phyloP scores from a whole-genome alignment of 176 grass and related monocot genomes.

The Bolboschoenus planiculmis region DNA sequence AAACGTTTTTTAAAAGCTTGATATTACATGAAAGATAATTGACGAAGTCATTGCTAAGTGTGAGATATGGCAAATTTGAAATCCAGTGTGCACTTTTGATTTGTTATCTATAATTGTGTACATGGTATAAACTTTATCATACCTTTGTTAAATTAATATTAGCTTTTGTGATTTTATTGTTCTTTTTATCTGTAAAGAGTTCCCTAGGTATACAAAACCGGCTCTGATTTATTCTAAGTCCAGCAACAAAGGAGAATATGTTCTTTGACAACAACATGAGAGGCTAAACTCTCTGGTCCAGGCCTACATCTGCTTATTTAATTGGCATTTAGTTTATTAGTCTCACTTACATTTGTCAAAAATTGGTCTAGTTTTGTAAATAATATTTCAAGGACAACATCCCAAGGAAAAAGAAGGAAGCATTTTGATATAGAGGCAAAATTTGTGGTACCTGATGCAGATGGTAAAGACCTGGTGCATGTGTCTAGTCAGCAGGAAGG shows the following conservation, averaged over 20 bases:
- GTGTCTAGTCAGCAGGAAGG: no score
- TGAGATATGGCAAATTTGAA: background rate
- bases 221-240: background rate
- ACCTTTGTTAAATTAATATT: background rate
- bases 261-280: constrained; percentile 3
- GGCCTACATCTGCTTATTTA: background rate
- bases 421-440: background rate
- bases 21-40: no score
- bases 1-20: no score
- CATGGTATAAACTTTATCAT: background rate
- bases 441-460: no score
- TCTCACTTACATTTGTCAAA: background rate
- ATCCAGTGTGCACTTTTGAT: background rate
- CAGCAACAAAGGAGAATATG: constrained; percentile 7
- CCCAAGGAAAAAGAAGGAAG: background rate
- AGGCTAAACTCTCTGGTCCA: background rate
- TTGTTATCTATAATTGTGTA: background rate
- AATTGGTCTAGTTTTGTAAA: background rate
- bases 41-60: background rate
- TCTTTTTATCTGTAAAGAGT: background rate
- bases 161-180: background rate
- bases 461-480: no score
- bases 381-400: background rate
- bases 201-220: background rate
- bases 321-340: background rate